Evolutionary conservation across 306 rosid genomes (phyloP).

Genomic region (Begonia masoniana): DNA sequence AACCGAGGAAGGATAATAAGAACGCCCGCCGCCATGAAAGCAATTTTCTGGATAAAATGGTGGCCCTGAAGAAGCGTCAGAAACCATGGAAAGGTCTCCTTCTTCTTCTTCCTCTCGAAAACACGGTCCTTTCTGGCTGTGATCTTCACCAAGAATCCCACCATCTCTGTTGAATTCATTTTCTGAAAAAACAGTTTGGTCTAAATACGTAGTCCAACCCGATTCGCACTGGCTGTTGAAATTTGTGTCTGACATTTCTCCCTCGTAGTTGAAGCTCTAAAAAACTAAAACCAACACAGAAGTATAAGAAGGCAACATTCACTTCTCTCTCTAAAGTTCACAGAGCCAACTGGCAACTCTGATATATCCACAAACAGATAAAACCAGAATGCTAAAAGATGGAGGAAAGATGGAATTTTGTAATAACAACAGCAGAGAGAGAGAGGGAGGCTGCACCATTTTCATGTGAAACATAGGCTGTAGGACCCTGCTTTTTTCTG

Average conservation of each 20-base stretch:
- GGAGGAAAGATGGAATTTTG: too few relatives aligned
- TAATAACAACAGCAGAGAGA: too few relatives aligned
- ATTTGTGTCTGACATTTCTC: conserved; percentile 29
- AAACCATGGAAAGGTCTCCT: conserved; percentile 55
- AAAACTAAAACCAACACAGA: too few relatives aligned
- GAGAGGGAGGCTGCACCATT: too few relatives aligned
- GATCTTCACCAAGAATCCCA: conserved; percentile 10
- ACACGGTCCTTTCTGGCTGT: conserved; percentile 9
- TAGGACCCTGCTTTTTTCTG: too few relatives aligned
- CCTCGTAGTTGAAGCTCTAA: too few relatives aligned
- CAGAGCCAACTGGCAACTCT: background rate
- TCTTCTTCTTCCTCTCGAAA: conserved; percentile 13
- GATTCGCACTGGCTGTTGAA: conserved; percentile 66
- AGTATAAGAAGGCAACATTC: too few relatives aligned
- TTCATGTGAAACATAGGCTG: too few relatives aligned
- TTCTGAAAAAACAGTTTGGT: conserved; percentile 45
- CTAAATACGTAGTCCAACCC: conserved; percentile 85
- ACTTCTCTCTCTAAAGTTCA: conserved; percentile 30
- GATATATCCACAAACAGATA: background rate
- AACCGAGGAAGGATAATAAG: conserved; percentile 18
- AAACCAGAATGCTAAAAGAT: background rate
- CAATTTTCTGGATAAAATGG: conserved; percentile 34
- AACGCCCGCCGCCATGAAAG: conserved; percentile 19
- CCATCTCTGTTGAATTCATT: conserved; percentile 14
- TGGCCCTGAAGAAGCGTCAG: conserved; percentile 75